These are phyloP conservation scores for Solanum hybrid DNA, from an alignment of 305 asterid species.

Conservation along the genomic window DNA sequence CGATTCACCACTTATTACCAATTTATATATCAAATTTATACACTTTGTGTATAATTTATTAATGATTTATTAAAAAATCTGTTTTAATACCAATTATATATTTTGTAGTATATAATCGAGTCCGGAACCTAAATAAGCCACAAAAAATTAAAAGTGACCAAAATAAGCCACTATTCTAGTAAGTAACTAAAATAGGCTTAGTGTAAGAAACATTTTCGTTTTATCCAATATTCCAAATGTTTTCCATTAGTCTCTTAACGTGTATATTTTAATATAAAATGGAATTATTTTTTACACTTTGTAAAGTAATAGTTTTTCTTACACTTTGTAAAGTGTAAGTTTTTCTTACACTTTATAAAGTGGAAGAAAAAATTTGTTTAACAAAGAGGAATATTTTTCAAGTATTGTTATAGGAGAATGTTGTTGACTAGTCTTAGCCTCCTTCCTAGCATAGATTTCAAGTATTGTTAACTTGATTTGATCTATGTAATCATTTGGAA, in stretches of 20 bases:
- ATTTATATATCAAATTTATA: background rate
- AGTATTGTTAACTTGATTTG: background rate
- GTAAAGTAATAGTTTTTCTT: too few species aligned
- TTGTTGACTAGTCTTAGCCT: too few species aligned
- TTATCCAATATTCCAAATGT: background rate
- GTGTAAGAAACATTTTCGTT: background rate
- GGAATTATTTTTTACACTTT: too few species aligned
- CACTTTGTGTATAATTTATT: background rate
- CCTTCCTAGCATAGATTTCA: too few species aligned
- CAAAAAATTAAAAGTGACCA: background rate
- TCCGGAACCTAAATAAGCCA: too few species aligned
- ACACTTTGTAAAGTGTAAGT: too few species aligned
- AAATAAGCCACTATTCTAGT: background rate
- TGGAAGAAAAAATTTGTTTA: too few species aligned
- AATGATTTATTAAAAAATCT: too few species aligned
- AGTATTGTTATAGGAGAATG: too few species aligned
- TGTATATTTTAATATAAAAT: background rate
- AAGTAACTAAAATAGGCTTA: background rate
- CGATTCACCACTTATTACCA: background rate
- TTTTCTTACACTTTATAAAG: too few species aligned
- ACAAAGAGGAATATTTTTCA: too few species aligned
- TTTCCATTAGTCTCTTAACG: background rate
- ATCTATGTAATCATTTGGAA: background rate
- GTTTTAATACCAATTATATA: background rate
- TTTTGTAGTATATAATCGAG: too few species aligned